Evolutionary conservation across 2,329 filamentous ascomycete species (phyloP).

Genomic region (Pseudocercospora ulei): DNA sequence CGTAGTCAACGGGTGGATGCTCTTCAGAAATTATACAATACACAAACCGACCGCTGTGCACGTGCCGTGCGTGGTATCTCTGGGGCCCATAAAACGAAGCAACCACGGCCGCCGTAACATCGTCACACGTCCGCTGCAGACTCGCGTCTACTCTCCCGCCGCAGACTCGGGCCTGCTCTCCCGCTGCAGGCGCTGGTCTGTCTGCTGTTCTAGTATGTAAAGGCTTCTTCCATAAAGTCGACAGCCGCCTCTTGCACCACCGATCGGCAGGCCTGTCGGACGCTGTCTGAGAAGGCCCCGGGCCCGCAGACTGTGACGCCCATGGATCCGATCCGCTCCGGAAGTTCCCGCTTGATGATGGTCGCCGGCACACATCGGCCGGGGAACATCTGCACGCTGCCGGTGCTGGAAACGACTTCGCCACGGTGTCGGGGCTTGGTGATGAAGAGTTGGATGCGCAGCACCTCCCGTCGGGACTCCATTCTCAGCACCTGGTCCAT

Average conservation of each 20-base stretch:
- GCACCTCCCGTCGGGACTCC: constrained; percentile 49
- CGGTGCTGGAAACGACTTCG: constrained; percentile 49
- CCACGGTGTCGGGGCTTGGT: constrained; percentile 49
- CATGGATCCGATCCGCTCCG: constrained; percentile 41
- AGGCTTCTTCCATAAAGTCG: constrained; percentile 57
- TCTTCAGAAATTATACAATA: constrained; percentile 3
- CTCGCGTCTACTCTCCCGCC: too few relatives aligned
- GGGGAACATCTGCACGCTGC: constrained; percentile 53
- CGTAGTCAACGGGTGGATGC: too few relatives aligned
- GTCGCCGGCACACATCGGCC: constrained; percentile 49
- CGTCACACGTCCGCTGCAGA: too few relatives aligned
- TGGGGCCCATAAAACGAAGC: neutral
- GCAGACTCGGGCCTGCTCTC: too few relatives aligned
- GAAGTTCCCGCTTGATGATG: constrained; percentile 50
- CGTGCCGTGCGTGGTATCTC: constrained; percentile 9
- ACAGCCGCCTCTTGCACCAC: constrained; percentile 46
- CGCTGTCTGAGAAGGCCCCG: constrained; percentile 54
- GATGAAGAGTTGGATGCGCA: constrained; percentile 54
- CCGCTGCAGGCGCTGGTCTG: too few relatives aligned
- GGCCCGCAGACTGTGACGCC: constrained; percentile 55
- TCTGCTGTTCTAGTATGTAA: constrained; percentile 39
- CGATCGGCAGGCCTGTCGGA: constrained; percentile 46
- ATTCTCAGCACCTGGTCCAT: constrained; percentile 56
- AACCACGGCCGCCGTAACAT: constrained; percentile 5
- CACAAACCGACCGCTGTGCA: neutral